Percentiles rank a stretch among this genome's conserved stretches.
phyloP scores from a whole-genome alignment of 2,329 filamentous ascomycete genomes.

The Penicillium hordei region DNA sequence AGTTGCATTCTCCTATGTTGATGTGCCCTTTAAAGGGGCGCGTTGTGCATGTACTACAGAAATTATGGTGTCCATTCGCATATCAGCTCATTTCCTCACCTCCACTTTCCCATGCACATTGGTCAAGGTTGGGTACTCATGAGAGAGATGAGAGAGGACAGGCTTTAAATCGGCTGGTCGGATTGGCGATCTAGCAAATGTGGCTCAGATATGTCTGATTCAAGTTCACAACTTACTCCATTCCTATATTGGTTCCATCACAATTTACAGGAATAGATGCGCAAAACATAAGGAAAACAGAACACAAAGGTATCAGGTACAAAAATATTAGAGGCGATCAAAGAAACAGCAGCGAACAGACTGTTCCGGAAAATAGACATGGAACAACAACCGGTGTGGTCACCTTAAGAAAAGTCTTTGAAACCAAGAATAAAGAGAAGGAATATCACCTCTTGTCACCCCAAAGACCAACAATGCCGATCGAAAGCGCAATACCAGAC shows the following conservation, averaged over 20 bases:
- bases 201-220: not conserved
- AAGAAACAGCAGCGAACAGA: not conserved
- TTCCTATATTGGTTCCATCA: not conserved
- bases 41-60: no score
- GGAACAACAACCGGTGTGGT: conserved; percentile 8
- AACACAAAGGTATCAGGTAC: conserved; percentile 4
- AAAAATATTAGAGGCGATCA: not conserved
- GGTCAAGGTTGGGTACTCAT: not conserved
- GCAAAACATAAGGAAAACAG: not conserved
- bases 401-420: not conserved
- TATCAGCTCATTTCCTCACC: no score
- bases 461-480: conserved; percentile 52
- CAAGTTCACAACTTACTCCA: not conserved
- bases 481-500: conserved; percentile 44
- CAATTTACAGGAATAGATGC: not conserved
- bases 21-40: no score
- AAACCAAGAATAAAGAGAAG: not conserved
- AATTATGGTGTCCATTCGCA: not conserved
- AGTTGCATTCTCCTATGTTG: not conserved
- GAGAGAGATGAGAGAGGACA: not conserved
- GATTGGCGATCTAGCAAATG: no score
- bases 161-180: not conserved
- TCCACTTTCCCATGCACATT: not conserved
- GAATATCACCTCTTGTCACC: conserved; percentile 39
- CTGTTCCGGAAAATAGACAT: not conserved